phyloP scores from a whole-genome alignment of 345 rosid genomes.

The Mangifera indica region DNA sequence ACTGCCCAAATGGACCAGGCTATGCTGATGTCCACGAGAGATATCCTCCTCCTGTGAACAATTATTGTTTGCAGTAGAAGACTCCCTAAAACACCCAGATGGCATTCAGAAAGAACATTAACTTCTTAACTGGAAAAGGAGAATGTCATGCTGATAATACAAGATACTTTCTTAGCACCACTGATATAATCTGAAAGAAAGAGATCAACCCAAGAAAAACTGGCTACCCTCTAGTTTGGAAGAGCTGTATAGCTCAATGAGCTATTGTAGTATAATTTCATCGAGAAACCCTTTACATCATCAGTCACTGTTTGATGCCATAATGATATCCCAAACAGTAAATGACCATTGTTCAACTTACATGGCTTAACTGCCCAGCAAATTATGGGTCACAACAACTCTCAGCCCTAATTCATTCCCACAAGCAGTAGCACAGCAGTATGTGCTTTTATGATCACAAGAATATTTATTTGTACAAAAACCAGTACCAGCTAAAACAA shows the following conservation, averaged over 20 bases:
- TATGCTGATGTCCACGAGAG: neutral
- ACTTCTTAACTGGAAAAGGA: neutral
- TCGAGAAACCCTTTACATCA: neutral
- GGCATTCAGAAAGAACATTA: neutral
- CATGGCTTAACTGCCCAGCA: neutral
- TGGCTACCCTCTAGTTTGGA: neutral
- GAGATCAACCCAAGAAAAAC: neutral
- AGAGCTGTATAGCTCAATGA: neutral
- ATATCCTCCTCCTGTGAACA: neutral
- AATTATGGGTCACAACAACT: neutral
- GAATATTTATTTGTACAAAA: neutral
- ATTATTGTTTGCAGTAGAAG: constrained; percentile 3
- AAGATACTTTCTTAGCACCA: neutral
- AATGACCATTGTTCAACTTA: neutral
- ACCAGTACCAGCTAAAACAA: constrained; percentile 5
- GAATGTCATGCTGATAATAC: neutral
- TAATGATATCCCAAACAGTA: too few species aligned
- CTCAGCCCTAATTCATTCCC: neutral
- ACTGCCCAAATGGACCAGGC: neutral
- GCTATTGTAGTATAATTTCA: constrained; percentile 1
- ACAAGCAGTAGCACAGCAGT: neutral
- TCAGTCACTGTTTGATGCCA: neutral
- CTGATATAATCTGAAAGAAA: neutral
- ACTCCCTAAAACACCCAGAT: neutral
- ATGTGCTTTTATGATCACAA: neutral